Percentiles rank a stretch among this genome's conserved stretches.
These are phyloP conservation scores for Hemerocallis citrina DNA, from an alignment of 106 monocot species.

Conservation along the genomic window DNA sequence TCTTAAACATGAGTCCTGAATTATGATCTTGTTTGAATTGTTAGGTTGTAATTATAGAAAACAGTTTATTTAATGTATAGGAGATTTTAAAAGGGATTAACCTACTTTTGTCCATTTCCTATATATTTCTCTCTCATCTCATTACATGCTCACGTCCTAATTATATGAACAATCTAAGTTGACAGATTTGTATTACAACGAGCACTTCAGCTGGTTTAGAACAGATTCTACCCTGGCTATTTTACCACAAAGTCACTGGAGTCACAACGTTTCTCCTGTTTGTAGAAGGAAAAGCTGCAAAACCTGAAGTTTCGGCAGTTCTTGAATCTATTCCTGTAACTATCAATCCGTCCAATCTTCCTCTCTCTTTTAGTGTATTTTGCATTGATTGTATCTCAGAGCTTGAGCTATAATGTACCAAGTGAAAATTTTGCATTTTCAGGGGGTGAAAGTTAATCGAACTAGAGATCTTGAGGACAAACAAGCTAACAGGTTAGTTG, in stretches of 20 bases:
- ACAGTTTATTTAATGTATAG: too few relatives aligned
- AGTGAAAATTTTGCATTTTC: too few relatives aligned
- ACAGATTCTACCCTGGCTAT: constrained; percentile 95
- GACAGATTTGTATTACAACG: constrained; percentile 82
- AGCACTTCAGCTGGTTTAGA: constrained; percentile 91
- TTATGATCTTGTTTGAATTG: too few relatives aligned
- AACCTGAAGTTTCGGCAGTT: constrained; percentile 49
- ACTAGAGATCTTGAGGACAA: constrained; percentile 79
- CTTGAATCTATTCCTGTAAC: constrained; percentile 86
- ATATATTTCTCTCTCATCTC: too few relatives aligned
- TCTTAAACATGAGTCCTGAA: too few relatives aligned
- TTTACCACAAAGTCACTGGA: constrained; percentile 83
- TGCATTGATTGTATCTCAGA: too few relatives aligned
- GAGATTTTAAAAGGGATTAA: too few relatives aligned
- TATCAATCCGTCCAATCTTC: neutral
- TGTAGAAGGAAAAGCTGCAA: constrained; percentile 93
- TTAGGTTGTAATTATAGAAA: too few relatives aligned
- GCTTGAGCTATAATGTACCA: too few relatives aligned
- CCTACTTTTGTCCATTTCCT: too few relatives aligned
- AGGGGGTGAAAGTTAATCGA: constrained; percentile 89
- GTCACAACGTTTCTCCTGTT: constrained; percentile 74
- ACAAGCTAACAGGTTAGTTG: constrained; percentile 72
- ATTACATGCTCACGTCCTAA: too few relatives aligned
- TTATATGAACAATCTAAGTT: neutral
- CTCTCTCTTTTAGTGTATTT: too few relatives aligned